Evolutionary conservation across 176 grass and related monocot genomes (phyloP).

Genomic region (Paspalum vaginatum): DNA sequence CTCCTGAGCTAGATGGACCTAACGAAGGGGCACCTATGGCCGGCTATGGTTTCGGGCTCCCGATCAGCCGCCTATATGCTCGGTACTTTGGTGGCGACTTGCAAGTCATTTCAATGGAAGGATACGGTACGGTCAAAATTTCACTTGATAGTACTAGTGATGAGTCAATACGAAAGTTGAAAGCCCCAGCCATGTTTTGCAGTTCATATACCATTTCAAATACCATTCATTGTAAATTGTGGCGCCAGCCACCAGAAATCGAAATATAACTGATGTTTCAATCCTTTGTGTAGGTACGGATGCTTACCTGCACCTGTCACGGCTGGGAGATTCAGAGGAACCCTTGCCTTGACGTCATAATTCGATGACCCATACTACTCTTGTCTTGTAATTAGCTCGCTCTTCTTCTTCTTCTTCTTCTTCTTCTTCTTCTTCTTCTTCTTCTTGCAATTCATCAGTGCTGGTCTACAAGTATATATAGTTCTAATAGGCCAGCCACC

Average conservation of each 20-base stretch:
- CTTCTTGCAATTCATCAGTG: conserved; percentile 27
- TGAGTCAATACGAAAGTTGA: background rate
- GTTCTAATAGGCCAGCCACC: conserved; percentile 16
- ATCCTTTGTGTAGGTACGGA: conserved; percentile 55
- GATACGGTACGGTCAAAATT: conserved; percentile 56
- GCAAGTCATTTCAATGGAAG: conserved; percentile 92
- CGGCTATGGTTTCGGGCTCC: conserved; percentile 69
- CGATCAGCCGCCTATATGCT: conserved; percentile 75
- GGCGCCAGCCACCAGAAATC: background rate
- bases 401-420: conserved; percentile 35
- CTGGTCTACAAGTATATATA: conserved; percentile 44
- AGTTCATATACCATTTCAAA: too few relatives aligned
- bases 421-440: too few relatives aligned
- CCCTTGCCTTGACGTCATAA: conserved; percentile 53
- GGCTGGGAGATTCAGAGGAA: conserved; percentile 75
- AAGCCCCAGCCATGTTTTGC: conserved; percentile 2
- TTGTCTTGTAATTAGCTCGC: conserved; percentile 39
- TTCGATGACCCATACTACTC: background rate
- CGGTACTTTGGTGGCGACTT: conserved; percentile 80
- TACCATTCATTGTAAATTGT: background rate
- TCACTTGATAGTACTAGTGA: background rate
- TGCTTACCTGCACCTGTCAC: conserved; percentile 76
- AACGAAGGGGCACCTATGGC: conserved; percentile 55
- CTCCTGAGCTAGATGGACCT: conserved; percentile 54
- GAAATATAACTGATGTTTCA: background rate